phyloP scores from a whole-genome alignment of 2,329 filamentous ascomycete species.

The Thelonectria olida region DNA sequence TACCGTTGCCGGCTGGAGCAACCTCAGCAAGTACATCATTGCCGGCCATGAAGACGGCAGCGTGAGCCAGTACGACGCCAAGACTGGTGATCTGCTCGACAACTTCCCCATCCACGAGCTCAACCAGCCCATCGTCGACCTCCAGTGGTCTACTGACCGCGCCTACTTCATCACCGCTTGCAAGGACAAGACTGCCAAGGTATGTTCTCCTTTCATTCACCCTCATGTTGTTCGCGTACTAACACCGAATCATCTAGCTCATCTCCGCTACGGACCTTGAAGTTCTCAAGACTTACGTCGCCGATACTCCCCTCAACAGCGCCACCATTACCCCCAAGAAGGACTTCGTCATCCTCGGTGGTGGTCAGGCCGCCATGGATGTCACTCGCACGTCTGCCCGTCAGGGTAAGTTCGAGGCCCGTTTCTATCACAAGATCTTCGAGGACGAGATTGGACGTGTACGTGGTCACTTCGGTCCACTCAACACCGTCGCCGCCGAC shows the following conservation, averaged over 20 bases:
- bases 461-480: conserved; percentile 93
- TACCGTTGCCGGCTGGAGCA: conserved; percentile 97
- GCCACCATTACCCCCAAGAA: conserved; percentile 94
- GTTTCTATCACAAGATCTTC: conserved; percentile 99
- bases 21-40: conserved; percentile 94
- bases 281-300: conserved; percentile 89
- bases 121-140: conserved; percentile 84
- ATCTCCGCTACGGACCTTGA: conserved; percentile 86
- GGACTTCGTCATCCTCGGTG: conserved; percentile 96
- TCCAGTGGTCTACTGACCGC: conserved; percentile 93
- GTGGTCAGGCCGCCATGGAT: conserved; percentile 98
- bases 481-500: conserved; percentile 96
- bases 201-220: conserved; percentile 46
- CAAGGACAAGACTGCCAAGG: conserved; percentile 97
- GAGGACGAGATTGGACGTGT: conserved; percentile 98
- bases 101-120: conserved; percentile 88
- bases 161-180: conserved; percentile 98
- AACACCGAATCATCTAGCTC: conserved; percentile 59
- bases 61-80: conserved; percentile 89
- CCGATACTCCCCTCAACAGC: conserved; percentile 96
- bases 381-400: conserved; percentile 93
- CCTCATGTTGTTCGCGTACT: conserved; percentile 8
- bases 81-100: conserved; percentile 85
- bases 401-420: conserved; percentile 98
- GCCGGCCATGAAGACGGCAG: conserved; percentile 97